Evolutionary conservation across 345 rosid genomes (phyloP).

Genomic region (Gossypium ekmanianum): DNA sequence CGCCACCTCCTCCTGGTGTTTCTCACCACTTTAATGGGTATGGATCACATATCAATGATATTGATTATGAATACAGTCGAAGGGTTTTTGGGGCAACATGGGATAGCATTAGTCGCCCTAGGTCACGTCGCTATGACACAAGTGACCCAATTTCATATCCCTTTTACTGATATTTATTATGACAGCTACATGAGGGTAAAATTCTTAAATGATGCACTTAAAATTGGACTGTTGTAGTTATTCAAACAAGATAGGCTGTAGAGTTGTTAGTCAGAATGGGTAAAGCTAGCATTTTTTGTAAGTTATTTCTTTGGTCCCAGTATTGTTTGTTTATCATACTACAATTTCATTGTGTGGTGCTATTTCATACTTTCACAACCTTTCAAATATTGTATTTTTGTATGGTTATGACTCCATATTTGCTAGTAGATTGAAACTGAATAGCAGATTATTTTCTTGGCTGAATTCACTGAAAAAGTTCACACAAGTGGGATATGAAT

Average conservation of each 20-base stretch:
- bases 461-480: background rate
- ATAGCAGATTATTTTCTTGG: background rate
- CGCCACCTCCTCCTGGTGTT: conserved; percentile 53
- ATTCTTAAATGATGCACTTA: background rate
- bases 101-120: conserved; percentile 52
- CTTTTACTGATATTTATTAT: conserved; percentile 24
- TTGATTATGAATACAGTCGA: conserved; percentile 54
- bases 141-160: conserved; percentile 36
- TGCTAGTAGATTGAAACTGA: background rate
- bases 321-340: background rate
- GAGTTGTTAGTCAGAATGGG: background rate
- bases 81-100: conserved; percentile 54
- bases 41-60: conserved; percentile 45
- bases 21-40: conserved; percentile 40
- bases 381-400: background rate
- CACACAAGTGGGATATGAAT: background rate
- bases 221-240: background rate
- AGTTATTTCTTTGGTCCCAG: background rate
- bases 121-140: conserved; percentile 50
- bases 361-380: background rate
- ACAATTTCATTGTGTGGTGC: background rate
- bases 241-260: background rate
- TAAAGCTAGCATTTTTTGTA: background rate
- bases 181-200: background rate
- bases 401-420: conserved; percentile 1